Percentiles rank a stretch among this genome's conserved stretches.
phyloP scores from a whole-genome alignment of 345 rosid genomes.

The Moricandia moricandioides region DNA sequence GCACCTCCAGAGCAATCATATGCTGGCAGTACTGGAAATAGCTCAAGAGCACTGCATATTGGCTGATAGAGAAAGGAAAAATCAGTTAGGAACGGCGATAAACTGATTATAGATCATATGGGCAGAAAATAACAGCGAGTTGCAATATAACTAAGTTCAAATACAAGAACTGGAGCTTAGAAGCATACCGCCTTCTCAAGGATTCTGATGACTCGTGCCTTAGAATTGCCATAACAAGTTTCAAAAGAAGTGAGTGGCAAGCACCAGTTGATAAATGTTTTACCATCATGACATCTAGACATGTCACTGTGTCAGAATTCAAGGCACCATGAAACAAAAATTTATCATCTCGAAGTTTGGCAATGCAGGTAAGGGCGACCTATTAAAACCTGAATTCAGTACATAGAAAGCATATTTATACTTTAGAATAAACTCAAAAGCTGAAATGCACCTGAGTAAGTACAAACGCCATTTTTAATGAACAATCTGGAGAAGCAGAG shows the following conservation, averaged over 20 bases:
- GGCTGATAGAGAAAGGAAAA: slow-evolving; percentile 48
- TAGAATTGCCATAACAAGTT: slow-evolving; percentile 80
- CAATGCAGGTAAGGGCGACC: slow-evolving; percentile 99
- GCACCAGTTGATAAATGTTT: slow-evolving; percentile 91
- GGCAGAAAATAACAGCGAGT: slow-evolving; percentile 14
- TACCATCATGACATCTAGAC: slow-evolving; percentile 75
- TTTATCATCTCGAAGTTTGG: slow-evolving; percentile 87
- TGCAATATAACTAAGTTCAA: slow-evolving; percentile 1
- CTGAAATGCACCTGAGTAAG: slow-evolving; percentile 62
- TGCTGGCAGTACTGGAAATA: slow-evolving; percentile 96
- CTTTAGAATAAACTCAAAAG: background rate
- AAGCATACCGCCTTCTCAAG: slow-evolving; percentile 85
- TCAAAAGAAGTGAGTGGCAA: slow-evolving; percentile 75
- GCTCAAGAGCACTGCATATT: slow-evolving; percentile 86
- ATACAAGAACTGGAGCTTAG: slow-evolving; percentile 11
- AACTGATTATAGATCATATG: background rate
- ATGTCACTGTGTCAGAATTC: slow-evolving; percentile 69
- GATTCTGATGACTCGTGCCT: slow-evolving; percentile 93
- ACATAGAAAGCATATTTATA: background rate
- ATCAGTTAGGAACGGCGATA: slow-evolving; percentile 12
- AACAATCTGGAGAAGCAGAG: slow-evolving; percentile 93
- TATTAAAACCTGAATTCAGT: slow-evolving; percentile 34
- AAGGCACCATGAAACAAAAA: slow-evolving; percentile 60
- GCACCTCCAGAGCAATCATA: slow-evolving; percentile 80
- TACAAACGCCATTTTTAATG: slow-evolving; percentile 83